Evolutionary conservation across 2,329 filamentous ascomycete species (phyloP), one percentile per base, ranked within the genome.

Genomic region (Sporothrix curviconia): DNA sequence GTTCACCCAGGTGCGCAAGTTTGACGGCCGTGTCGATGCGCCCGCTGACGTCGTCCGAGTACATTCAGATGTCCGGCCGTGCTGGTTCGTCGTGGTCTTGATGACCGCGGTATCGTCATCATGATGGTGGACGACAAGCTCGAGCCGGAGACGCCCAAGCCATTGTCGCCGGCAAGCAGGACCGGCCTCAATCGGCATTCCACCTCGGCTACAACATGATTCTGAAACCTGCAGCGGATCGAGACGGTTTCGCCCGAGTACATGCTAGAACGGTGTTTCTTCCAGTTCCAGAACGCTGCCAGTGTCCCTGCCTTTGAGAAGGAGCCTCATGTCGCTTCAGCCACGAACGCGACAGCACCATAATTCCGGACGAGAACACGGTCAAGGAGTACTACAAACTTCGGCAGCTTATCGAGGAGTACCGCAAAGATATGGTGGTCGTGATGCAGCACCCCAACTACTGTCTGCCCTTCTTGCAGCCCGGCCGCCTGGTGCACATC

Each of bases 141-240:
- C 76, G 94, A 99, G 67, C 94, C 94, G 1, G 85, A 90, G 2
- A 85, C 87, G n/a, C 92, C 94, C 42, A 95, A 95, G 73, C 89
- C 62, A 96, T 99, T 65, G 94, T 99, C 12, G 90, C 94, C 55
- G 94, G 94, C 64, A 89, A 96, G 68, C 94, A 99, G 71, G 95
- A 99, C 71, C 91, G 92, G 64, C 84, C 99, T 30, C 97, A 97
- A 73, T 97, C 94, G 3, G 94, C 94, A 1, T 99, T 99, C 74
- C 90, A 99, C 70, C 81, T 99, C 15, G 92, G 94, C 32, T 99
- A 99, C 78, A 99, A 99, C 76, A 99, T 99, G 94, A 90, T 99
- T 68, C 79, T 99, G 58, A 99, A n/a, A 99, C 68, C 75, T 99
- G 60, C 86, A 97, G 71, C 83, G 94, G 72, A 92, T 99, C n/a